Evolutionary conservation across 1,284 basidiomycete species (phyloP).

Genomic region (Ustilago nuda): DNA sequence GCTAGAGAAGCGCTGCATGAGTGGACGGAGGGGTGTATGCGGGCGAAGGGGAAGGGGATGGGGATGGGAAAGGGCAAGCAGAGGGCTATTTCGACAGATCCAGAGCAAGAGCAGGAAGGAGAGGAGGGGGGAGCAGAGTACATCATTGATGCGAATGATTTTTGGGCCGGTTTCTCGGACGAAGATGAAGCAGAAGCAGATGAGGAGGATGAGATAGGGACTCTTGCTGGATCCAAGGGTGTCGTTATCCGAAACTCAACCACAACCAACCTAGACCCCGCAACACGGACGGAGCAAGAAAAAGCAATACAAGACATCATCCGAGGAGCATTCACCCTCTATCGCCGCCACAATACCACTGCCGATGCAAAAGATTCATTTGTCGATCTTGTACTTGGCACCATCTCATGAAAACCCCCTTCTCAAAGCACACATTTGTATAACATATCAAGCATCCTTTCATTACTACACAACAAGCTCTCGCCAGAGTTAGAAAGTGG

Average conservation of each 20-base stretch:
- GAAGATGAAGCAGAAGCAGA: slow-evolving; percentile 13
- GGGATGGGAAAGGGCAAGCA: background rate
- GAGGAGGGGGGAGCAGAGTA: slow-evolving; percentile 30
- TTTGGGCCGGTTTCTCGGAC: slow-evolving; percentile 46
- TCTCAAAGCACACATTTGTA: background rate
- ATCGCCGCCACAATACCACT: slow-evolving; percentile 5
- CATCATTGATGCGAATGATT: slow-evolving; percentile 46
- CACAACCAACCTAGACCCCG: background rate
- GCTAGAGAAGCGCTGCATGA: slow-evolving; percentile 2
- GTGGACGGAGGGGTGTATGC: slow-evolving; percentile 2
- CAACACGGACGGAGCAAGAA: background rate
- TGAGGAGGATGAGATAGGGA: background rate
- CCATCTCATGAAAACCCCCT: slow-evolving; percentile 2
- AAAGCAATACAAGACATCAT: slow-evolving; percentile 37
- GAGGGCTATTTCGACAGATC: background rate
- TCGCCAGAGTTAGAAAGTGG: slow-evolving; percentile 12
- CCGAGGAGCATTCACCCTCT: slow-evolving; percentile 25
- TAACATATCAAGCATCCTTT: background rate
- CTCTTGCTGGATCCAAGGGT: no score
- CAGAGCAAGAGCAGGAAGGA: background rate
- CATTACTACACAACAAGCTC: background rate
- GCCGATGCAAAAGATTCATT: slow-evolving; percentile 11
- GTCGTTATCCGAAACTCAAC: background rate
- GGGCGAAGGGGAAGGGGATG: background rate
- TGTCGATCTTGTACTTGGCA: slow-evolving; percentile 15